Percentiles rank a stretch among this genome's conserved stretches.
phyloP scores from a whole-genome alignment of 164 flowering plant species.

The Akebia trifoliata region DNA sequence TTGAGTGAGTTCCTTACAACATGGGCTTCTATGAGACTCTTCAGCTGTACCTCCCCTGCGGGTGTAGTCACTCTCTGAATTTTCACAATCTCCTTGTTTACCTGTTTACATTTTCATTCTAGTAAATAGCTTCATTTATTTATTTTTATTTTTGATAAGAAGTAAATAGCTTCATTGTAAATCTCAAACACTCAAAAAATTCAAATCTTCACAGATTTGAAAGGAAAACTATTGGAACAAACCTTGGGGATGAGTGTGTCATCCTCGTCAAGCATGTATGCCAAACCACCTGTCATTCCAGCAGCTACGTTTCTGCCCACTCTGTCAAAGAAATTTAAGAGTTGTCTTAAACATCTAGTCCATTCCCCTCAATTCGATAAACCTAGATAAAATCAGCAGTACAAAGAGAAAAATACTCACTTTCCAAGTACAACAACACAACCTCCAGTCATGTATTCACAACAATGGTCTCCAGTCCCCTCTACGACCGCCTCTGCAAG shows the following conservation, averaged over 20 bases:
- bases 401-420: constrained; percentile 43
- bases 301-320: constrained; percentile 98
- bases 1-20: constrained; percentile 56
- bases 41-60: constrained; percentile 90
- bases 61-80: constrained; percentile 88
- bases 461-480: constrained; percentile 96
- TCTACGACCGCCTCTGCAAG: constrained; percentile 95
- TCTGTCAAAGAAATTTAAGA: constrained; percentile 33
- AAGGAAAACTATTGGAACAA: constrained; percentile 14
- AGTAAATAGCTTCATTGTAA: background rate
- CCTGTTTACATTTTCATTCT: constrained; percentile 36
- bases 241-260: constrained; percentile 92
- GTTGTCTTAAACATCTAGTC: background rate
- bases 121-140: no score
- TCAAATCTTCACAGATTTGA: background rate
- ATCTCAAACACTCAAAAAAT: background rate
- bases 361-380: background rate
- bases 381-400: background rate
- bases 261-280: constrained; percentile 93
- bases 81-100: constrained; percentile 92
- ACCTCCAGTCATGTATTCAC: constrained; percentile 99
- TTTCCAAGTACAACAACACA: constrained; percentile 95
- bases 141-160: no score
- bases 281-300: constrained; percentile 99
- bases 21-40: constrained; percentile 88